Percentiles rank a stretch among this genome's conserved stretches.
Conservation (phyloP, 306 rosid species). For the Elaeagnus macrophylla region DNA sequence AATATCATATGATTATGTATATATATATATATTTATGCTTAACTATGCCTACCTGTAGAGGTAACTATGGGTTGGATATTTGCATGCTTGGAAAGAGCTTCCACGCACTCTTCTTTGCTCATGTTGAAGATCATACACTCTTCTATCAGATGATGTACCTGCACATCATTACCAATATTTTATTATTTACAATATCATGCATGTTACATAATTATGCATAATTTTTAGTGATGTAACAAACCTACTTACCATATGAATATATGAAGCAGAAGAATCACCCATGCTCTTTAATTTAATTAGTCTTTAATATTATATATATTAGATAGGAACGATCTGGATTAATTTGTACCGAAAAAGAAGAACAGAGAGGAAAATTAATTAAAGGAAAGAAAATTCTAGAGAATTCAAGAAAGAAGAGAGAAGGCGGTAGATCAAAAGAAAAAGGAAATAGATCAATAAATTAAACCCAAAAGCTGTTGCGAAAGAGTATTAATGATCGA, state of each 20-base stretch:
- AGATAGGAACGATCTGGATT: neutral
- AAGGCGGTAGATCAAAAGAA: too few species aligned
- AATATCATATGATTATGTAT: too few species aligned
- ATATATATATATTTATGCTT: constrained; percentile 22
- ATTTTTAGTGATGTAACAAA: neutral
- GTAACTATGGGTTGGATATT: constrained; percentile 78
- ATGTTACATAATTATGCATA: neutral
- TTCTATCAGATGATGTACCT: constrained; percentile 92
- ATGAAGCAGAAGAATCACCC: constrained; percentile 70
- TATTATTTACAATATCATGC: neutral
- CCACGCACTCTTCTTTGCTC: constrained; percentile 94
- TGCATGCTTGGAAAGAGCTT: constrained; percentile 87
- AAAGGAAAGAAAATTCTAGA: too few species aligned
- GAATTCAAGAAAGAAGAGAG: too few species aligned
- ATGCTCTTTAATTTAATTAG: constrained; percentile 17
- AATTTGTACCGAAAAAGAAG: too few species aligned
- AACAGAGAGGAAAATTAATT: too few species aligned
- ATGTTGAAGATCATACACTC: constrained; percentile 84
- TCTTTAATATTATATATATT: neutral
- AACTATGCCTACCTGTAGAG: constrained; percentile 49
- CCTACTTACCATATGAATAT: constrained; percentile 65
- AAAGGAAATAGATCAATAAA: too few species aligned
- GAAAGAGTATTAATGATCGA: too few species aligned
- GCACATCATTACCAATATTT: neutral
- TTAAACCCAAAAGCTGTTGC: too few species aligned